These are phyloP conservation scores for Meyerozyma smithsonii DNA, from an alignment of 1,139 yeast genomes.

Conservation along the genomic window DNA sequence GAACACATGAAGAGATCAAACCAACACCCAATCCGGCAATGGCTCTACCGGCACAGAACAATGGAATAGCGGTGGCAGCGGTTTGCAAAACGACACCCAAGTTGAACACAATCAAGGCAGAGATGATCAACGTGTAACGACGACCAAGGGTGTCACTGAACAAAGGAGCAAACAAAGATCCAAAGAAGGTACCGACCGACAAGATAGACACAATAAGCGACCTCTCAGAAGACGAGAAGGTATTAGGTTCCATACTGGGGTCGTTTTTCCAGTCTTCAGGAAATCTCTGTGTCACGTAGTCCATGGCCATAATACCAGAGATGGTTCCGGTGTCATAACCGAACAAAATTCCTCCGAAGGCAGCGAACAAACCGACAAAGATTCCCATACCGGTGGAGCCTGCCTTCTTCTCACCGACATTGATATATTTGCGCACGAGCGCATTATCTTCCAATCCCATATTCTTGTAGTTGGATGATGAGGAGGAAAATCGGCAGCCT, in stretches of 20 bases:
- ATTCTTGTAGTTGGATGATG: not conserved
- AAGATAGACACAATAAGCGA: constrained; percentile 65
- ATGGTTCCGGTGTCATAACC: constrained; percentile 82
- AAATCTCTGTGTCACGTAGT: constrained; percentile 53
- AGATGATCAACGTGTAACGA: constrained; percentile 48
- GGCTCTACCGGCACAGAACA: constrained; percentile 32
- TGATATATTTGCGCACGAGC: constrained; percentile 26
- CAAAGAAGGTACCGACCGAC: constrained; percentile 70
- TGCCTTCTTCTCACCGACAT: constrained; percentile 42
- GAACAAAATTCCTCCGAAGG: constrained; percentile 66
- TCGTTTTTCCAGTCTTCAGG: constrained; percentile 33
- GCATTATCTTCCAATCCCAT: constrained; percentile 39
- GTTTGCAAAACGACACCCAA: constrained; percentile 61
- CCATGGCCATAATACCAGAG: constrained; percentile 72
- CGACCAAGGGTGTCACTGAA: constrained; percentile 58
- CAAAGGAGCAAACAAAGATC: constrained; percentile 55
- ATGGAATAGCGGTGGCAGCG: constrained; percentile 44
- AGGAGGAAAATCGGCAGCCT: not conserved
- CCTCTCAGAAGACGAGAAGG: constrained; percentile 48
- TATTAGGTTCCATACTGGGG: not conserved
- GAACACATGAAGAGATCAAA: constrained; percentile 57
- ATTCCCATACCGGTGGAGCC: constrained; percentile 47
- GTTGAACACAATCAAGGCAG: constrained; percentile 50
- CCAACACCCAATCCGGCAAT: constrained; percentile 58
- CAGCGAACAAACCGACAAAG: constrained; percentile 44